phyloP scores from a whole-genome alignment of 2,329 filamentous ascomycete species.

The Venturia pyrina region DNA sequence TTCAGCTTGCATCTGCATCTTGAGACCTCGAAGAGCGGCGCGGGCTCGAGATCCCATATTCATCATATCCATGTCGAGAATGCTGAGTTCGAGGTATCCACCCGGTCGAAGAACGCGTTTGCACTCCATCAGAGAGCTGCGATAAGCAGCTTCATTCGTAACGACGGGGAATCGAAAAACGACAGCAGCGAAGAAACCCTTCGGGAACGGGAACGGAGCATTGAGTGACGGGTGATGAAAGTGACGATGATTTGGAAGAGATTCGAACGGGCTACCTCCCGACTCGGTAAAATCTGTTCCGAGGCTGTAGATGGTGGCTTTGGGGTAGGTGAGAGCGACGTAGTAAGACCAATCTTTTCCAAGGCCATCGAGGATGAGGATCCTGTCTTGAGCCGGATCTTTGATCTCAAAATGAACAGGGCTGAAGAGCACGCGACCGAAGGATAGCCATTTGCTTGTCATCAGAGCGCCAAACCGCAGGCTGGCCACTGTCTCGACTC shows the following conservation, averaged over 20 bases:
- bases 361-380: conserved; percentile 72
- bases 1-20: conserved; percentile 56
- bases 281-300: conserved; percentile 22
- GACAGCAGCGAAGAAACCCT: conserved; percentile 65
- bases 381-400: conserved; percentile 47
- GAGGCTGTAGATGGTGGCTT: conserved; percentile 67
- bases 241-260: conserved; percentile 31
- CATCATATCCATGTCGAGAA: conserved; percentile 70
- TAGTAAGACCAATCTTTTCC: conserved; percentile 91
- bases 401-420: conserved; percentile 64
- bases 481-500: conserved; percentile 52
- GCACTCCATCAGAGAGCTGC: conserved; percentile 62
- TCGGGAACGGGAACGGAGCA: conserved; percentile 37
- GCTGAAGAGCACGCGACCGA: conserved; percentile 74
- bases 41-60: conserved; percentile 69
- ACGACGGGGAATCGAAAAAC: conserved; percentile 69
- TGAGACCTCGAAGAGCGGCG: conserved; percentile 58
- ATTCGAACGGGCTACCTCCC: conserved; percentile 40
- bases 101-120: conserved; percentile 69
- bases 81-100: conserved; percentile 68
- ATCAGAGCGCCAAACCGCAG: conserved; percentile 72
- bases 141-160: conserved; percentile 57
- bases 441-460: conserved; percentile 79
- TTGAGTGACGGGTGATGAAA: conserved; percentile 13
- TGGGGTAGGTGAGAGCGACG: conserved; percentile 68